These are phyloP conservation scores for Sphaerosporella brunnea DNA, from an alignment of 495 filamentous ascomycete species.

Conservation along the genomic window DNA sequence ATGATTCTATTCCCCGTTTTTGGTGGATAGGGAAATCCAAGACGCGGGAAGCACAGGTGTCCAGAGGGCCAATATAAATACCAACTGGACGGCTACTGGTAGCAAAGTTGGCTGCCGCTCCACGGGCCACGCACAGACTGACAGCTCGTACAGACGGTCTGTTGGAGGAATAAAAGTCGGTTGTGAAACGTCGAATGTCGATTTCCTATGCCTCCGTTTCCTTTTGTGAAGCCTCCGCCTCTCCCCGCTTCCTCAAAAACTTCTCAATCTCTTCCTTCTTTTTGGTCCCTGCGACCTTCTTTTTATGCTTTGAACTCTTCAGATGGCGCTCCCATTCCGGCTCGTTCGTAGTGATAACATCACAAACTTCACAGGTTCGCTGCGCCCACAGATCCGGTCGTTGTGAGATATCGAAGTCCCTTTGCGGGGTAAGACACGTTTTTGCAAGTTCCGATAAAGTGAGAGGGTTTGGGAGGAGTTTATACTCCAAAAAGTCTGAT, in stretches of 20 bases:
- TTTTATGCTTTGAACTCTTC: constrained; percentile 44
- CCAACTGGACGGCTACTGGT: too few species aligned
- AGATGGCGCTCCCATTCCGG: constrained; percentile 63
- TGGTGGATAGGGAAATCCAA: too few species aligned
- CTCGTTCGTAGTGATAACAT: constrained; percentile 47
- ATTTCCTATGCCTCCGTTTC: constrained; percentile 5
- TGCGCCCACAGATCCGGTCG: constrained; percentile 34
- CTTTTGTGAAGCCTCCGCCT: constrained; percentile 13
- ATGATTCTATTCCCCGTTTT: too few species aligned
- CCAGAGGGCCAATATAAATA: too few species aligned
- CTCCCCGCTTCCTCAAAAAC: constrained; percentile 17
- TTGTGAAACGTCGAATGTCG: too few species aligned
- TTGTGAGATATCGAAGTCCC: constrained; percentile 31
- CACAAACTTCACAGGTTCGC: constrained; percentile 52
- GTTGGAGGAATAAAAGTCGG: too few species aligned
- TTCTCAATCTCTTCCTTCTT: constrained; percentile 14
- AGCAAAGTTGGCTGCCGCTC: too few species aligned
- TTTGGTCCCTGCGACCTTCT: constrained; percentile 24
- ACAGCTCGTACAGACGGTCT: too few species aligned
- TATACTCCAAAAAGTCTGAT: constrained; percentile 37
- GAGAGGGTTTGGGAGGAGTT: constrained; percentile 40
- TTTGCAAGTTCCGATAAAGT: constrained; percentile 43
- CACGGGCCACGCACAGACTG: too few species aligned
- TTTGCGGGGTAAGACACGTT: constrained; percentile 38
- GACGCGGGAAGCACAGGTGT: too few species aligned